Evolutionary conservation across 345 rosid species (phyloP).

Genomic region (Eucalyptus polybractea): DNA sequence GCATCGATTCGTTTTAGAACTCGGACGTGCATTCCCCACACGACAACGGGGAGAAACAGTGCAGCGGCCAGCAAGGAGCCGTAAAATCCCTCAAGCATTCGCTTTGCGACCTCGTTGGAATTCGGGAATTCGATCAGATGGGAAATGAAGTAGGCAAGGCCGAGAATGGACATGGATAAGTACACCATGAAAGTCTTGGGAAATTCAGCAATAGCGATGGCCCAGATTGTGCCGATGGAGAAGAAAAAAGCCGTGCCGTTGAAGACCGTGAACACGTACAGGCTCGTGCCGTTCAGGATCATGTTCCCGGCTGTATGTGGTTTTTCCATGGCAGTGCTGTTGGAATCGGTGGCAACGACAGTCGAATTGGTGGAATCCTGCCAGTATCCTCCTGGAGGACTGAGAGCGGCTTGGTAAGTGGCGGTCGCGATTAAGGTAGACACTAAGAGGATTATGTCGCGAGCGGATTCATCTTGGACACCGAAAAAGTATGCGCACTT

Average conservation of each 20-base stretch:
- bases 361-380: neutral
- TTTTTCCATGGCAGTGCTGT: neutral
- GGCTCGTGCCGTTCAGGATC: neutral
- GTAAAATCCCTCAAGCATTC: neutral
- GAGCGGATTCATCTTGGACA: neutral
- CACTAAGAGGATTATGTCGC: neutral
- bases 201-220: neutral
- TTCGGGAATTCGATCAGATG: neutral
- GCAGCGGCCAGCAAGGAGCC: neutral
- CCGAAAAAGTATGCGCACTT: neutral
- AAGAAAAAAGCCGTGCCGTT: neutral
- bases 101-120: neutral
- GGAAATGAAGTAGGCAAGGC: neutral
- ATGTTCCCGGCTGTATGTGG: neutral
- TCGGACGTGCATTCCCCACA: neutral
- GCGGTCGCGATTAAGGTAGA: neutral
- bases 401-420: neutral
- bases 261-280: neutral
- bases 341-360: neutral
- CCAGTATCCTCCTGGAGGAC: neutral
- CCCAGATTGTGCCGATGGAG: neutral
- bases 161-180: neutral
- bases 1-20: neutral
- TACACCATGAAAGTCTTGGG: neutral
- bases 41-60: neutral